Evolutionary conservation across 2,329 filamentous ascomycete genomes (phyloP).

Genomic region (Epichloe elymi): DNA sequence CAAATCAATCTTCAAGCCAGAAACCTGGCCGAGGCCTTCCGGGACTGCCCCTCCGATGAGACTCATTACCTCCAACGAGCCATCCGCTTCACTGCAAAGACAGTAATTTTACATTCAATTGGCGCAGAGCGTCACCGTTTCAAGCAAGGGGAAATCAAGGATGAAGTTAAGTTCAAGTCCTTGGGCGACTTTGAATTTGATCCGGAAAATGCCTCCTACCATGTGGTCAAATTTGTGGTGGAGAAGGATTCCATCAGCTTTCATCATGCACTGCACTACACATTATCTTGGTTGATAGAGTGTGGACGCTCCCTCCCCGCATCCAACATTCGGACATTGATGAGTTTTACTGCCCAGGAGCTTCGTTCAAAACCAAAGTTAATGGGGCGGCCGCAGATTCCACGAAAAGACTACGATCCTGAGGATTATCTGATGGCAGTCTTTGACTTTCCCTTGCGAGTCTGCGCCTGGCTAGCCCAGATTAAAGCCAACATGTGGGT

Average conservation of each 20-base stretch:
- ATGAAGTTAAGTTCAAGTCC: conserved; percentile 70
- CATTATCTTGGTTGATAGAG: conserved; percentile 89
- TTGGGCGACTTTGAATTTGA: conserved; percentile 74
- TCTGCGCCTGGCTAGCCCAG: conserved; percentile 92
- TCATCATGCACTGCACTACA: conserved; percentile 93
- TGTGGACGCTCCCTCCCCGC: conserved; percentile 64
- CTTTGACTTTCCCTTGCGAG: conserved; percentile 85
- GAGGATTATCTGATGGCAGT: conserved; percentile 77
- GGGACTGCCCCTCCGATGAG: conserved; percentile 51
- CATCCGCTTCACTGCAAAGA: conserved; percentile 63
- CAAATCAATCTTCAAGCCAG: conserved; percentile 90
- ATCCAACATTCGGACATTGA: conserved; percentile 51
- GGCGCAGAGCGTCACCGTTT: conserved; percentile 83
- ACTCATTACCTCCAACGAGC: conserved; percentile 53
- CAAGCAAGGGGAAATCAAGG: conserved; percentile 74
- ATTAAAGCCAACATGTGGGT: conserved; percentile 99
- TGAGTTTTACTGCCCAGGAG: conserved; percentile 60
- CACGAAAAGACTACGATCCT: conserved; percentile 42
- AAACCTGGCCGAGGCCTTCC: conserved; percentile 79
- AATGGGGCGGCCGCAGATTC: conserved; percentile 46
- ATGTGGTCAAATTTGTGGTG: conserved; percentile 76
- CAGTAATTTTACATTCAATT: conserved; percentile 77
- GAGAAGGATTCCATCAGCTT: conserved; percentile 90
- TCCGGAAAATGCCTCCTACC: conserved; percentile 37
- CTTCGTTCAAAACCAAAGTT: conserved; percentile 51